These are phyloP conservation scores for Lactifluus echinatus DNA, from an alignment of 768 basidiomycete species.

Conservation along the genomic window DNA sequence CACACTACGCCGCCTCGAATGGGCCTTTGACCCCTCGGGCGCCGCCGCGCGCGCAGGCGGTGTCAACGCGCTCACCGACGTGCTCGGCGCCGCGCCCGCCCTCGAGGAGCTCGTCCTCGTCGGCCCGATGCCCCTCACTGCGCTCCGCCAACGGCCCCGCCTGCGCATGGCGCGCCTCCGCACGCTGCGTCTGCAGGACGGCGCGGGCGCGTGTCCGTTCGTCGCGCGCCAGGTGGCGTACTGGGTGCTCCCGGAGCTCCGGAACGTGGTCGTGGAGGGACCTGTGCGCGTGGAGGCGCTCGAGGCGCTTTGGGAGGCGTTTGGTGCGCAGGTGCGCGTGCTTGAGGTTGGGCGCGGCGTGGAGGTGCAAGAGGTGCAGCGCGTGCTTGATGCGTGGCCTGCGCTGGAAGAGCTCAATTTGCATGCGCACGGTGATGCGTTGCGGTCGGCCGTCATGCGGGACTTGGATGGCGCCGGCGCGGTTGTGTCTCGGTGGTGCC, in stretches of 20 bases:
- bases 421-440: neutral
- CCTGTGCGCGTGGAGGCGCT: neutral
- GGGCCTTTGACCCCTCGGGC: constrained; percentile 7
- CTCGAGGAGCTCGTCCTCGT: constrained; percentile 8
- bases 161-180: neutral
- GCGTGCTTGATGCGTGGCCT: constrained; percentile 3
- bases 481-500: neutral
- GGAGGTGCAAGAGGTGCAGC: neutral
- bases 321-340: neutral
- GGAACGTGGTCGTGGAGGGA: constrained; percentile 6
- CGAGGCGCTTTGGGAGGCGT: constrained; percentile 9
- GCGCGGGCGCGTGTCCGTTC: constrained; percentile 5
- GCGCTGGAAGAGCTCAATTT: constrained; percentile 14
- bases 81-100: neutral
- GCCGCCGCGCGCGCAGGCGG: constrained; percentile 16
- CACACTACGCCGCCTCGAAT: constrained; percentile 14
- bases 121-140: constrained; percentile 2
- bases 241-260: constrained; percentile 15
- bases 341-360: neutral
- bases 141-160: neutral
- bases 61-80: constrained; percentile 13
- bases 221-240: constrained; percentile 7
- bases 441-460: too few species aligned
- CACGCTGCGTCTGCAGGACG: constrained; percentile 4
- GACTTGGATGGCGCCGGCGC: neutral